phyloP scores from a whole-genome alignment of 2,329 filamentous ascomycete species.

The Bertia moriformis region DNA sequence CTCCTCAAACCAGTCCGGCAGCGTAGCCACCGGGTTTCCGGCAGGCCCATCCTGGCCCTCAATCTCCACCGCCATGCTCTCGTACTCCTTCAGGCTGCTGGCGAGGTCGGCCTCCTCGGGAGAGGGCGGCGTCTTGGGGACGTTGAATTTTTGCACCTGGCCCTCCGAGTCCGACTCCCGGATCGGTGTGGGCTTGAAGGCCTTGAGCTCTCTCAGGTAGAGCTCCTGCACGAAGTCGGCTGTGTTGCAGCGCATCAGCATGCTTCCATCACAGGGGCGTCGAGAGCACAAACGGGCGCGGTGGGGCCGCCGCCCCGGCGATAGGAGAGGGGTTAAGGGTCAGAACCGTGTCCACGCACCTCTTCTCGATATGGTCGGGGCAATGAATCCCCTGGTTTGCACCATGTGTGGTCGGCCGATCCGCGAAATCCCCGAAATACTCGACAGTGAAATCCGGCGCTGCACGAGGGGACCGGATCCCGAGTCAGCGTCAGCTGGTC shows the following conservation, averaged over 20 bases:
- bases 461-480: too few species aligned
- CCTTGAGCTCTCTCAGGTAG: constrained; percentile 89
- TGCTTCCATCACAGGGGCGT: not conserved
- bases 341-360: constrained; percentile 26
- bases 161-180: constrained; percentile 80
- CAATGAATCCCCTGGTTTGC: constrained; percentile 41
- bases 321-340: not conserved
- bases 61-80: constrained; percentile 83
- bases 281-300: too few species aligned
- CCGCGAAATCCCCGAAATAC: too few species aligned
- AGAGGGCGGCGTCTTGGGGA: constrained; percentile 69
- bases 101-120: constrained; percentile 92
- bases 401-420: too few species aligned
- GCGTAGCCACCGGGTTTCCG: constrained; percentile 31
- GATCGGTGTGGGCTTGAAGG: constrained; percentile 74
- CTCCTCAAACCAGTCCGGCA: constrained; percentile 42
- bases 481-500: too few species aligned
- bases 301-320: not conserved
- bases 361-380: constrained; percentile 44
- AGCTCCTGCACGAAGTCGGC: constrained; percentile 96
- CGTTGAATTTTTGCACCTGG: constrained; percentile 74
- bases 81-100: constrained; percentile 83
- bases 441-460: too few species aligned
- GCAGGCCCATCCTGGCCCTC: constrained; percentile 64
- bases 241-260: too few species aligned